phyloP scores from a whole-genome alignment of 2,329 filamentous ascomycete species.

The Chrysoporthe cubensis region DNA sequence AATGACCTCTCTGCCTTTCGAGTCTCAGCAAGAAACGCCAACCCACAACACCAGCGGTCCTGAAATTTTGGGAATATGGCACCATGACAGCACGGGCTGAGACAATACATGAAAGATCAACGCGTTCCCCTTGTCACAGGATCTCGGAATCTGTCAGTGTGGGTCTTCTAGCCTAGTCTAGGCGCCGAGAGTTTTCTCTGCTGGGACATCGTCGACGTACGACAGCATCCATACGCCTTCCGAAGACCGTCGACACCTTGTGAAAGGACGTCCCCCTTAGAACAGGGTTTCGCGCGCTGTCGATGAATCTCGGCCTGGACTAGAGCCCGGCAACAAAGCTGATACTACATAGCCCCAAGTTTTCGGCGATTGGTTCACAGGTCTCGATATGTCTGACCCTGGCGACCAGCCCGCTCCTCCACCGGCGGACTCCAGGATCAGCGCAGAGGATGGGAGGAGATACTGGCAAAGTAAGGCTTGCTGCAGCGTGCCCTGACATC shows the following conservation, averaged over 20 bases:
- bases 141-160: neutral
- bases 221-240: too few species aligned
- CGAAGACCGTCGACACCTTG: too few species aligned
- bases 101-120: neutral
- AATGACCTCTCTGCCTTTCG: neutral
- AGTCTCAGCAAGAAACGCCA: neutral
- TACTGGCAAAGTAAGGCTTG: constrained; percentile 50
- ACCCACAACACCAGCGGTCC: neutral
- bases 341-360: too few species aligned
- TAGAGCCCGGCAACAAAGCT: neutral
- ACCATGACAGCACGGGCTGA: neutral
- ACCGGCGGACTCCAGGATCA: constrained; percentile 42
- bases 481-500: too few species aligned
- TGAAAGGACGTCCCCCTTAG: too few species aligned
- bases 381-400: neutral
- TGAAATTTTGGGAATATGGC: neutral
- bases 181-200: too few species aligned
- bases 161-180: too few species aligned
- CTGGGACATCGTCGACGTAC: too few species aligned
- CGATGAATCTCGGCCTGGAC: neutral
- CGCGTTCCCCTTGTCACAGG: neutral
- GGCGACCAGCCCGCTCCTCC: constrained; percentile 4
- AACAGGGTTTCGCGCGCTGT: neutral
- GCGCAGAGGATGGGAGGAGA: constrained; percentile 40
- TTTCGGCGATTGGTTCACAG: neutral